phyloP scores from a whole-genome alignment of 371 early-diverging fungal genomes.

The Mortierella sp. region DNA sequence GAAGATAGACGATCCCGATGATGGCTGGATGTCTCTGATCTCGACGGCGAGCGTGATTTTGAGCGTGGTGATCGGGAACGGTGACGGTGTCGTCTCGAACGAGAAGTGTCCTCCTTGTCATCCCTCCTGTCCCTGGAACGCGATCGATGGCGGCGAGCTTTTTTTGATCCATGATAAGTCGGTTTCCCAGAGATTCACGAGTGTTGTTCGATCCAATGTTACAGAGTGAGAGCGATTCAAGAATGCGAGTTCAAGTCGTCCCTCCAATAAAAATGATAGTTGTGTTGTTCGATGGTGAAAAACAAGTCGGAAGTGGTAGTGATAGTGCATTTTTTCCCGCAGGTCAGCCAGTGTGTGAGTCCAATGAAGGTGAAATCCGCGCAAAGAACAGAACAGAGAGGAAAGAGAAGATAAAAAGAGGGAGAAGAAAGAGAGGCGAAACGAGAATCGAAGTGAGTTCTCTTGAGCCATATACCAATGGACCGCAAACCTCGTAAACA shows the following conservation, averaged over 20 bases:
- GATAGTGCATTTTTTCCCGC: background rate
- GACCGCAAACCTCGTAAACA: background rate
- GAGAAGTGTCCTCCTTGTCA: background rate
- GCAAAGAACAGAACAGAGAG: background rate
- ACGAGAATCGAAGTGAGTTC: slow-evolving; percentile 3
- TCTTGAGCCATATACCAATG: background rate
- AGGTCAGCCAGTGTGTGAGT: slow-evolving; percentile 13
- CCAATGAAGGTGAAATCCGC: slow-evolving; percentile 31
- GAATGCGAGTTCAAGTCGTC: background rate
- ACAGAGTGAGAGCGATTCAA: background rate
- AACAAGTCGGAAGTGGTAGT: background rate
- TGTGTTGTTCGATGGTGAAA: background rate
- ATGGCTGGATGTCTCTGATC: slow-evolving; percentile 27
- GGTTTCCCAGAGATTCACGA: background rate
- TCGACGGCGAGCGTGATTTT: slow-evolving; percentile 26
- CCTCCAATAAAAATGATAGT: background rate
- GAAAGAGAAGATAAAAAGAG: background rate
- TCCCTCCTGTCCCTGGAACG: slow-evolving; percentile 29
- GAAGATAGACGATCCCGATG: slow-evolving; percentile 22
- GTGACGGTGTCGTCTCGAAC: slow-evolving; percentile 6
- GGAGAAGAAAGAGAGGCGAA: background rate
- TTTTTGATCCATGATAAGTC: background rate
- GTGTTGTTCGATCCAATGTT: background rate
- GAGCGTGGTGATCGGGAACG: slow-evolving; percentile 36
- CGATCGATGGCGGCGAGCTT: slow-evolving; percentile 45